Conservation (phyloP, 192 early-diverging fungal genomes). For the Coemansia asiatica region DNA sequence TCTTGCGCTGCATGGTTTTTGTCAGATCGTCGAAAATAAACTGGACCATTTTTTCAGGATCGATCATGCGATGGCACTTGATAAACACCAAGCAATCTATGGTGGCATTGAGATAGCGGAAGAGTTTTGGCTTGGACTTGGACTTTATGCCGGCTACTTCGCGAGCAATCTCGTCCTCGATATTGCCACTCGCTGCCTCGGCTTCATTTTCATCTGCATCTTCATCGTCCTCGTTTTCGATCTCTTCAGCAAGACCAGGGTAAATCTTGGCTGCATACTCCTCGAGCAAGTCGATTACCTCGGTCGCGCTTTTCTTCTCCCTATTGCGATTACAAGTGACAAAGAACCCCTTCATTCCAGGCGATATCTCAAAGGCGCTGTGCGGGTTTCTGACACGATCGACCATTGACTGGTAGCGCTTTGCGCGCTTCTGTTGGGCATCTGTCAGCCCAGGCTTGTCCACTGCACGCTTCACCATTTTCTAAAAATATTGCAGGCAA, state of each 20-base stretch:
- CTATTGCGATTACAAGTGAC: conserved; percentile 43
- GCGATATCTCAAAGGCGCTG: conserved; percentile 49
- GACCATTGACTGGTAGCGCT: conserved; percentile 38
- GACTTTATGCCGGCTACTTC: conserved; percentile 51
- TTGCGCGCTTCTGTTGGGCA: conserved; percentile 44
- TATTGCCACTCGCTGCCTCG: conserved; percentile 17
- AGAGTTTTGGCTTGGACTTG: conserved; percentile 25
- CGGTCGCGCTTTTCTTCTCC: conserved; percentile 45
- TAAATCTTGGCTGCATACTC: conserved; percentile 45
- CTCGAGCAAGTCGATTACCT: conserved; percentile 52
- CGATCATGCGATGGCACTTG: conserved; percentile 46
- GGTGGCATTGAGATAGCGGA: conserved; percentile 45
- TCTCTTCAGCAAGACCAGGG: conserved; percentile 45
- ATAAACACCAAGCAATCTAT: conserved; percentile 53
- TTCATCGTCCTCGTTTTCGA: conserved; percentile 25
- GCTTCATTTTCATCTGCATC: conserved; percentile 6
- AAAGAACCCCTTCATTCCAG: conserved; percentile 55
- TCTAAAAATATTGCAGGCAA: background rate
- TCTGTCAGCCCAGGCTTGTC: conserved; percentile 26
- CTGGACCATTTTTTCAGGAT: conserved; percentile 44
- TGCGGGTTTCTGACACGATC: conserved; percentile 47
- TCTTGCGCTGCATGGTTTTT: conserved; percentile 45
- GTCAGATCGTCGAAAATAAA: conserved; percentile 49
- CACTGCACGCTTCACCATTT: conserved; percentile 33
- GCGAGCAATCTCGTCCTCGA: conserved; percentile 54